Evolutionary conservation across 768 basidiomycete species (phyloP), one percentile per base, ranked within the genome.

Genomic region (Podaxis sp.): DNA sequence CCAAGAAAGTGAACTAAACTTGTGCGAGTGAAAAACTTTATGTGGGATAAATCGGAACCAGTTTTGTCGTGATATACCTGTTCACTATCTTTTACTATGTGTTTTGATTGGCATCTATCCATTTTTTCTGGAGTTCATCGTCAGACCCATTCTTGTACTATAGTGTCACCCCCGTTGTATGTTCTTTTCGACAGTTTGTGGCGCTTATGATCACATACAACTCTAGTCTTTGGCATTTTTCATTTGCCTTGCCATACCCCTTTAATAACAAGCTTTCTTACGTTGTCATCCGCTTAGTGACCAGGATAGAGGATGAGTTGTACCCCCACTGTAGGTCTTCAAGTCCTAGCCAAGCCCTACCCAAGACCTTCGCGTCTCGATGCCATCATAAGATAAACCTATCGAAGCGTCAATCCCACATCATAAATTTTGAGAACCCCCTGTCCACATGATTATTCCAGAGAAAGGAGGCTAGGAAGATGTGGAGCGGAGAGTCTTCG

Each of bases 1-100:
- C 70, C 64, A 73, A 70, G 66, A 70, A 70, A 28, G 44, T 60
- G n/a, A 44, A 67, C 39, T 63, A 58, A 64, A 24, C 28, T 3
- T 33, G 33, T 3, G 33, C 33, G 0, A 9, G 33, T 33, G 33
- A 33, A 55, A 40, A 55, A 5, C 6, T 13, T 22, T 24, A 44
- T 13, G 42, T 17, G 13, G 42, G 15, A 44, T 13, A 19, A 44
- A 28, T 17, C 52, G 7, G 52, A 8, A 28, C 28, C 15, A 26
- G 26, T 33, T 33, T n/a, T 2, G 8, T 17, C 52, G 7, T 28
- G 30, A 6, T 13, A 9, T 4, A n/a, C 52, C 9, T 22, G 8
- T 56, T 11, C 38, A n/a, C 6, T 15, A 19, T 24, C 19, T 38
- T 9, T 56, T 42, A 22, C 38, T 12, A 8, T 12, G 4, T 2